Evolutionary conservation across 2,329 filamentous ascomycete species (phyloP), one percentile per base, ranked within the genome.

Genomic region (Talaromyces sp.): DNA sequence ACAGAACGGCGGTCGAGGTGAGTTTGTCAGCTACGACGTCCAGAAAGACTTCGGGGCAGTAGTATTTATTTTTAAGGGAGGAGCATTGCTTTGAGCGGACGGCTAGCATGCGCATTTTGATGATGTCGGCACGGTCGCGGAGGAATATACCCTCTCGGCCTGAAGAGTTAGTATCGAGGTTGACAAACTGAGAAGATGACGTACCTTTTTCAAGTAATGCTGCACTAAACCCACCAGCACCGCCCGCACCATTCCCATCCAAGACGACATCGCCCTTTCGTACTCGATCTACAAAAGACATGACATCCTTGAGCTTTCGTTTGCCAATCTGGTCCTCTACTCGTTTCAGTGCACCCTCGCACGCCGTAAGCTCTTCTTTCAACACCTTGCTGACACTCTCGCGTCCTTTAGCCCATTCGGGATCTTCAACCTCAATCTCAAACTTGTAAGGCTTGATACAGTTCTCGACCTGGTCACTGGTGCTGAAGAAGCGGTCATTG

Each of bases 381-480:
- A 99, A 81, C 1, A 95, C 88, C 9, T 83, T 84, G 45, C 87
- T 85, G 1, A 94, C 89, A 70, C 96, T 95, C 54, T 97, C 93
- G 60, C 94, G 85, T 0, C 93, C 93, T 67, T 90, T 87, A 3
- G 83, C 77, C 95, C 95, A 99, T 76, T 99, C 96, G 8, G 88
- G 84, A 45, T 93, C 91, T 73, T 97, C 92, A 52, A 99, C 88
- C 71, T 99, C 95, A 65, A 99, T 96, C 68, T 97, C 93, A 70
- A 94, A 98, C 76, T 99, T 99, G 82, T 94, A 99, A 0, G 96
- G 95, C 78, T 99, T 99, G 79, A 99, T 96, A 75, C 94, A 99
- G 75, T 98, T 98, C 77, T 99, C 95, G 0, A 99, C 91, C 78
- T 98, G 95, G 73, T 99, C 96, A 68, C 91, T 95, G 1, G 96